These are phyloP conservation scores for Urostyla sp. DNA, from an alignment of 73 alveolate species.

Conservation along the genomic window DNA sequence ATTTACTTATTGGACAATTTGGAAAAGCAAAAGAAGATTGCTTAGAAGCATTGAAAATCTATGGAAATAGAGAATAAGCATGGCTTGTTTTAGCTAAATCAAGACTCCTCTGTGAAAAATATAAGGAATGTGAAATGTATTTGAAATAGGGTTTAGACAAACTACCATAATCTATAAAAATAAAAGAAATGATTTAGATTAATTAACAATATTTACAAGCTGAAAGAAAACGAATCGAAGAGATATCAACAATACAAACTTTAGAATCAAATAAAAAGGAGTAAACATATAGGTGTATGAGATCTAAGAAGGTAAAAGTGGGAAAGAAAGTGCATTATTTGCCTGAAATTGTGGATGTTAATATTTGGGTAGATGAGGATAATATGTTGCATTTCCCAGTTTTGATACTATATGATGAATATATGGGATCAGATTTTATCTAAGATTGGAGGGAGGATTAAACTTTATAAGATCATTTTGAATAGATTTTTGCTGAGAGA, in stretches of 20 bases:
- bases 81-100: slow-evolving; percentile 14
- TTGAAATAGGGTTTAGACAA: not conserved
- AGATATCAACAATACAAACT: slow-evolving; percentile 77
- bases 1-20: slow-evolving; percentile 40
- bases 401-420: slow-evolving; percentile 86
- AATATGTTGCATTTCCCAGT: slow-evolving; percentile 88
- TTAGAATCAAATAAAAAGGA: slow-evolving; percentile 72
- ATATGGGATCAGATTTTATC: slow-evolving; percentile 88
- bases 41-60: slow-evolving; percentile 30
- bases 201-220: slow-evolving; percentile 23
- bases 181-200: slow-evolving; percentile 6
- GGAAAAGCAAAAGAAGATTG: slow-evolving; percentile 45
- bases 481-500: slow-evolving; percentile 68
- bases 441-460: slow-evolving; percentile 84
- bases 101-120: slow-evolving; percentile 35
- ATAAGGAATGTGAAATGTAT: slow-evolving; percentile 31
- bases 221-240: slow-evolving; percentile 48
- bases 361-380: slow-evolving; percentile 76
- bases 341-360: slow-evolving; percentile 82
- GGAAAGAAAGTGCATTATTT: slow-evolving; percentile 78
- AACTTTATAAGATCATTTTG: slow-evolving; percentile 71
- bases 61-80: slow-evolving; percentile 12
- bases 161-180: not conserved
- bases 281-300: slow-evolving; percentile 67
- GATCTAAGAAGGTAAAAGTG: slow-evolving; percentile 74